These are phyloP conservation scores for Erythrophleum ivorense DNA, from an alignment of 331 rosid species.

Conservation along the genomic window DNA sequence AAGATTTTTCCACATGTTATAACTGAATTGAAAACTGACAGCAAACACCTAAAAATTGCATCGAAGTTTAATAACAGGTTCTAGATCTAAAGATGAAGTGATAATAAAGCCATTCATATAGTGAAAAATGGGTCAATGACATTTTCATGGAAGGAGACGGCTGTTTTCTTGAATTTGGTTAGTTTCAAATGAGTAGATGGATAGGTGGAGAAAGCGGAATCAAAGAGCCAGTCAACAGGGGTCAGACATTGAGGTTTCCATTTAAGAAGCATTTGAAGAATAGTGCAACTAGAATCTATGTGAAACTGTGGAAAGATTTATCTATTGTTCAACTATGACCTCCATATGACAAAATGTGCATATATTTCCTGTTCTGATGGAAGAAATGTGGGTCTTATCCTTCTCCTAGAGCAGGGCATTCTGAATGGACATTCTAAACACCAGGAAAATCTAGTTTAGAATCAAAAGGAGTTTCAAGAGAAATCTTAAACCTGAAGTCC, in stretches of 20 bases:
- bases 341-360: background rate
- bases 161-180: background rate
- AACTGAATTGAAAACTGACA: background rate
- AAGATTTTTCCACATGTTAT: background rate
- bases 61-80: background rate
- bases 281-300: background rate
- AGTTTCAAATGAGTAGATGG: background rate
- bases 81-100: no score
- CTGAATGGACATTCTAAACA: background rate
- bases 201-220: background rate
- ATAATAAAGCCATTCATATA: background rate
- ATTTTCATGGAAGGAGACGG: background rate
- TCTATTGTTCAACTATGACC: background rate
- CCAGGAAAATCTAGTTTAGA: conserved; percentile 11
- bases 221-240: no score
- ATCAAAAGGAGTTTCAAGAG: background rate
- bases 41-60: background rate
- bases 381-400: background rate
- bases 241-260: no score
- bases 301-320: background rate
- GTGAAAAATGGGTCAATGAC: background rate
- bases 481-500: conserved; percentile 77
- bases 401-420: background rate
- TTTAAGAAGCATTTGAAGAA: no score
- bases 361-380: background rate